phyloP scores from a whole-genome alignment of 768 basidiomycete genomes.

The Naganishia friedmannii region DNA sequence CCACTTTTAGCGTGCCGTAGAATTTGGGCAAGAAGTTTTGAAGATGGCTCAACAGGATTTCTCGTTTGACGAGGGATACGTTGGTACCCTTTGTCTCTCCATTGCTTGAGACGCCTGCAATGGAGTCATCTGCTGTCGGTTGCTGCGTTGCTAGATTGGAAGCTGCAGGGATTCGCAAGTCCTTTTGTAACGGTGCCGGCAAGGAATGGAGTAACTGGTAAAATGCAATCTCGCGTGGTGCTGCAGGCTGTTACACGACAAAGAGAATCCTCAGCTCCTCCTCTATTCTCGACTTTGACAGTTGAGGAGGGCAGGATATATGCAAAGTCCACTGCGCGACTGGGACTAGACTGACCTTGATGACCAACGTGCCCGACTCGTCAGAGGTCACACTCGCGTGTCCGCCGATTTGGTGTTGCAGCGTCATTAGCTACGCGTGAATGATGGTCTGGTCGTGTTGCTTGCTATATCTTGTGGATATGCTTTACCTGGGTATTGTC shows the following conservation, averaged over 20 bases:
- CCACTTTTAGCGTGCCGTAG: conserved; percentile 69
- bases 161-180: not conserved
- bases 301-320: too few species aligned
- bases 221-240: conserved; percentile 50
- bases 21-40: conserved; percentile 68
- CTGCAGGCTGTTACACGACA: conserved; percentile 40
- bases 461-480: not conserved
- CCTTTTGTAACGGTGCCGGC: not conserved
- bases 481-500: not conserved
- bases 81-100: too few species aligned
- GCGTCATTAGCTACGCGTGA: conserved; percentile 36
- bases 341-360: conserved; percentile 43
- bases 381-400: conserved; percentile 49
- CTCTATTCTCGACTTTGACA: too few species aligned
- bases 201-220: conserved; percentile 44
- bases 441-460: not conserved
- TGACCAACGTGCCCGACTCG: conserved; percentile 46
- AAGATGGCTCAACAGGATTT: conserved; percentile 32
- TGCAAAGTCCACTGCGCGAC: not conserved
- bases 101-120: too few species aligned
- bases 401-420: conserved; percentile 49
- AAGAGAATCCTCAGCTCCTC: too few species aligned
- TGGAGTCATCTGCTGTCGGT: not conserved
- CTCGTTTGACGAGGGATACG: not conserved
- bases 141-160: not conserved